These are phyloP conservation scores for Moringa oleifera DNA, from an alignment of 345 rosid species.

Conservation along the genomic window DNA sequence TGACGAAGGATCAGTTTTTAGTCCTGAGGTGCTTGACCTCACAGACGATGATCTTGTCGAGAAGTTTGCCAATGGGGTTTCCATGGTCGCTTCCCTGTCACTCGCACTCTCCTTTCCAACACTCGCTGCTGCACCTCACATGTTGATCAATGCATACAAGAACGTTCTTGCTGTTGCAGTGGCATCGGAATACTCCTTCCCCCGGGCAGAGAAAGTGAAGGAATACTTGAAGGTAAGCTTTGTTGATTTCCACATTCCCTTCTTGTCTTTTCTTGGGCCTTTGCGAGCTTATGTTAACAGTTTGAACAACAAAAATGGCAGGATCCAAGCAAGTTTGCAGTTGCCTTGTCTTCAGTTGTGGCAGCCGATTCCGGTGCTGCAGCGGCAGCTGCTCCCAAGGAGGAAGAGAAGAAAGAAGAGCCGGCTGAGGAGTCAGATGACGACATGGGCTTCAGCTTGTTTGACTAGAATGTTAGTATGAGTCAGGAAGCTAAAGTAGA, in stretches of 20 bases:
- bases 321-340: constrained; percentile 53
- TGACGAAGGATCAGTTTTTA: constrained; percentile 87
- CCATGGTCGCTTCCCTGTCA: constrained; percentile 82
- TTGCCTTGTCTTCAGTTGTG: constrained; percentile 17
- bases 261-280: background rate
- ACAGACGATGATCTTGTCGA: constrained; percentile 73
- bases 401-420: constrained; percentile 35
- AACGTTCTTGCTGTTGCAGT: constrained; percentile 38
- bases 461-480: constrained; percentile 26
- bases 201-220: constrained; percentile 40
- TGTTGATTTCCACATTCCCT: too few relatives aligned
- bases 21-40: constrained; percentile 84
- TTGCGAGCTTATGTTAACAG: background rate
- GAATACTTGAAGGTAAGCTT: constrained; percentile 31
- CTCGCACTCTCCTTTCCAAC: constrained; percentile 44
- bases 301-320: constrained; percentile 2
- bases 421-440: constrained; percentile 40
- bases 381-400: constrained; percentile 18
- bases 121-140: constrained; percentile 44
- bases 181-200: constrained; percentile 35
- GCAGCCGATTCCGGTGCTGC: constrained; percentile 8
- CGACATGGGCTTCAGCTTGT: constrained; percentile 29
- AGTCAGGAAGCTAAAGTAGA: too few relatives aligned
- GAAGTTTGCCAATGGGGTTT: constrained; percentile 77
- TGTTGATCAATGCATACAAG: constrained; percentile 49